Percentiles rank a stretch among this genome's conserved stretches.
Evolutionary conservation across 306 rosid species (phyloP).

Genomic region (Rubus idaeus): DNA sequence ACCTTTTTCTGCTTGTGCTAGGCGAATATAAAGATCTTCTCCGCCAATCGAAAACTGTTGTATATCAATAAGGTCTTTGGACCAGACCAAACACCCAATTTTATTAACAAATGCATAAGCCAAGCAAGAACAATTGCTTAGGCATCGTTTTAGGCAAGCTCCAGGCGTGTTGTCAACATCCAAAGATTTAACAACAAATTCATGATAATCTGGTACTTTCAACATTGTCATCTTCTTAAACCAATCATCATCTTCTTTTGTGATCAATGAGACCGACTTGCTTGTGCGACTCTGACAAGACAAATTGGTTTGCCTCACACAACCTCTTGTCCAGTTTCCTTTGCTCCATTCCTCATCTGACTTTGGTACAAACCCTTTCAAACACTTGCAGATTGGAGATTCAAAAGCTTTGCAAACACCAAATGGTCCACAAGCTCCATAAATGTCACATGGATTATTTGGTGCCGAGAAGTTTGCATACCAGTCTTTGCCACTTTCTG

Average conservation of each 20-base stretch:
- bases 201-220: conserved; percentile 24
- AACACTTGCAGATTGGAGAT: conserved; percentile 2
- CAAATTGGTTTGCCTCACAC: neutral
- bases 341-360: conserved; percentile 1
- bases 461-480: neutral
- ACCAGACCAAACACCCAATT: conserved; percentile 32
- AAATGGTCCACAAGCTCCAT: neutral
- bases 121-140: conserved; percentile 31
- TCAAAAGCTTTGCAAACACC: neutral
- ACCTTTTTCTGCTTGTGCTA: conserved; percentile 42
- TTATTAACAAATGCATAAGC: conserved; percentile 26
- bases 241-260: neutral
- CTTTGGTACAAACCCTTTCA: conserved; percentile 3
- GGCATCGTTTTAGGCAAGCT: conserved; percentile 23
- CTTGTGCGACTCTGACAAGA: neutral
- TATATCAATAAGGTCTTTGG: conserved; percentile 27
- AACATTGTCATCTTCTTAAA: neutral
- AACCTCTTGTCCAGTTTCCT: neutral
- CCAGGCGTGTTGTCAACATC: neutral
- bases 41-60: conserved; percentile 6
- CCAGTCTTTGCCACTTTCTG: neutral
- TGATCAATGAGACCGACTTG: neutral
- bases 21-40: conserved; percentile 24
- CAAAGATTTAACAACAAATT: neutral
- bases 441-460: neutral